Base-by-base conservation (phyloP, 192 early-diverging fungal species). In the Backusella parvicylindrica region DNA sequence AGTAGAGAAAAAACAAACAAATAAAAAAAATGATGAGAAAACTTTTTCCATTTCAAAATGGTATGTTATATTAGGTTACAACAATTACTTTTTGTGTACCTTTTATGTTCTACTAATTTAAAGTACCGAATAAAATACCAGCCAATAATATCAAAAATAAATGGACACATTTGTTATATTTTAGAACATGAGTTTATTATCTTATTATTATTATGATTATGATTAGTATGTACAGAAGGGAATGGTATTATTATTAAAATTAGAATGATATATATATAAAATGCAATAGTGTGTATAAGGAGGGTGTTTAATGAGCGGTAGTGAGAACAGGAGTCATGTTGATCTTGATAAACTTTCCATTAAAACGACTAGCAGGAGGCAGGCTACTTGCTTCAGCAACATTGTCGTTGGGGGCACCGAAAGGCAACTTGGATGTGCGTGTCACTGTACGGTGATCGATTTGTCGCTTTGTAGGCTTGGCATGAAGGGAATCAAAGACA, bases 401-500 rank as follows among this genome's bases (percentile, higher is more conserved):
- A 49, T 16, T 35, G 16, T 65, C 73, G 21, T 32, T 50, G 28
- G 64, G 64, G 26, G 64, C 41, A 6, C 31, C 21, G 13, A 67
- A 32, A 30, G 73, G 73, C 6, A 66, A 47, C 43, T 50, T 75
- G 23, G 64, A 37, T 31, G 73, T 67, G 2, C 31, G 30, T 21
- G 73, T 68, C 2, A 43, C 65, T 30, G 63, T 40, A 9, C 65
- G 37, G 15, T 65, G 32, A 53, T 75, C 73, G 6, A 75, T 30
- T 8, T 65, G 64, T 50, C 73, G 64, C 38, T 53, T 36, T 6
- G 32, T 26, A 43, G 75, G 68, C 2, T 66, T 41, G 15, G 65
- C 40, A 70, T 76, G 68, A 11, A 76, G 21, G 30, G 36, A 70
- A 40, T 76, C 50, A 56, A 76, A 70, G 4, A 76, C 53, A 38